Base-by-base conservation (phyloP, 441 rosid genomes). In the Hura crepitans region DNA sequence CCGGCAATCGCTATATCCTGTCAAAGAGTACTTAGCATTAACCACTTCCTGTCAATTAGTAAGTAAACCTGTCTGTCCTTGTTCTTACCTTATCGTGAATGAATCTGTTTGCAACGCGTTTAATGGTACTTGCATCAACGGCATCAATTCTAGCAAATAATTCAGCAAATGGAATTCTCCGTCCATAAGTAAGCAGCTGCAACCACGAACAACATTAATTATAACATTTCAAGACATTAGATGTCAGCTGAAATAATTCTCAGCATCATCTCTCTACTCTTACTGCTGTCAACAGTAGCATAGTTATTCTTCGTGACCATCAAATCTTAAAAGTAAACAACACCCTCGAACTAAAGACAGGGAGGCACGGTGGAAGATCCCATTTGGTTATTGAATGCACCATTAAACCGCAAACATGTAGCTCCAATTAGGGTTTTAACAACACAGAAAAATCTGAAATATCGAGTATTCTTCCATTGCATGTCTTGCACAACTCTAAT, bases 1-100 rank as follows among this genome's bases (percentile, higher is more conserved):
- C 96, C 96, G 33, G 97, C 92, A 74, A 96, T 93, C 42, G 96
- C 98, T 66, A 96, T 59, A 83, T 96, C 99, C 99, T 96, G 87
- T 68, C 31, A 55, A 35, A 71, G 43, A 33, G 54, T 45, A 35
- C 27, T 62, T 12, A 18, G 59, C 58, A 43, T 54, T 71, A 39
- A 53, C 49, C 33, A 3, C 15, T 55, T 7, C 23, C 62, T 56
- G 54, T 54, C 35, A n/a, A 61, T 47, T 22, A 75, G 45, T 17
- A 70, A n/a, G n/a, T n/a, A n/a, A n/a, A n/a, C n/a, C n/a, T n/a
- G n/a, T n/a, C n/a, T n/a, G n/a, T n/a, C n/a, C n/a, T n/a, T 27
- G 37, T 53, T 75, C 81, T 31, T 79, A 96, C 99, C 90, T 86
- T 91, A 80, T 91, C 98, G 65, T 87, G 86, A 70, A 96, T 86